These are phyloP conservation scores for Perkinsela sp. DNA, from an alignment of 208 protist genomes.

Conservation along the genomic window DNA sequence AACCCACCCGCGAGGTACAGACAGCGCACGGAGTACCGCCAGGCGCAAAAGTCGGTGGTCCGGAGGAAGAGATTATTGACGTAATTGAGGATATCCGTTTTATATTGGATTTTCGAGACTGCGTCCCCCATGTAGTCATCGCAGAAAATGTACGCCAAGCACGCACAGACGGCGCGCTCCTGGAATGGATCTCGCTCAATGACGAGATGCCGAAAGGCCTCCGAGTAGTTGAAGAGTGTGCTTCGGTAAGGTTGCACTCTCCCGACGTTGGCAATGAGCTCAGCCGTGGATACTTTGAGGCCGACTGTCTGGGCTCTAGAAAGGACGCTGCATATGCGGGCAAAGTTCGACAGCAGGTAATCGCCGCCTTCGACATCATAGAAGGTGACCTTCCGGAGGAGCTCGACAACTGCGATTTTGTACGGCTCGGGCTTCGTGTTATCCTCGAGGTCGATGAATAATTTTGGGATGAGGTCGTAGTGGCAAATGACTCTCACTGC, in stretches of 20 bases:
- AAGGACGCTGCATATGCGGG: conserved; percentile 42
- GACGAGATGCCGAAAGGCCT: conserved; percentile 58
- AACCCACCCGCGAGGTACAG: conserved; percentile 47
- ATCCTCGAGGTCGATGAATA: not conserved
- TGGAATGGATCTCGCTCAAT: conserved; percentile 44
- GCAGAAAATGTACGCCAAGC: conserved; percentile 53
- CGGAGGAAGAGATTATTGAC: conserved; percentile 48
- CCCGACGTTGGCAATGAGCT: conserved; percentile 42
- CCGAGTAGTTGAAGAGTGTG: conserved; percentile 53
- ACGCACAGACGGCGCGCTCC: conserved; percentile 30
- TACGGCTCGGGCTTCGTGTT: not conserved
- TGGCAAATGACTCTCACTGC: conserved; percentile 1
- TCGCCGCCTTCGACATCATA: conserved; percentile 48
- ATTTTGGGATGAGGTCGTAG: not conserved
- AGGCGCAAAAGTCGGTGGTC: conserved; percentile 49
- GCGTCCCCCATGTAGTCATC: conserved; percentile 43
- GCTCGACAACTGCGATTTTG: not conserved
- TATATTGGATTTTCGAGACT: conserved; percentile 55
- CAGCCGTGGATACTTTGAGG: conserved; percentile 30
- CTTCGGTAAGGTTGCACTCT: conserved; percentile 39
- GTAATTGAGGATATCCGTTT: conserved; percentile 52
- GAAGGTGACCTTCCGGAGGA: conserved; percentile 4
- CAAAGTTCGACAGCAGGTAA: conserved; percentile 34
- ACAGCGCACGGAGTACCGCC: conserved; percentile 55
- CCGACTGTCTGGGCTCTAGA: conserved; percentile 25